Evolutionary conservation across 495 filamentous ascomycete genomes (phyloP), one percentile per base, ranked within the genome.

Genomic region (Penicillium lagena): DNA sequence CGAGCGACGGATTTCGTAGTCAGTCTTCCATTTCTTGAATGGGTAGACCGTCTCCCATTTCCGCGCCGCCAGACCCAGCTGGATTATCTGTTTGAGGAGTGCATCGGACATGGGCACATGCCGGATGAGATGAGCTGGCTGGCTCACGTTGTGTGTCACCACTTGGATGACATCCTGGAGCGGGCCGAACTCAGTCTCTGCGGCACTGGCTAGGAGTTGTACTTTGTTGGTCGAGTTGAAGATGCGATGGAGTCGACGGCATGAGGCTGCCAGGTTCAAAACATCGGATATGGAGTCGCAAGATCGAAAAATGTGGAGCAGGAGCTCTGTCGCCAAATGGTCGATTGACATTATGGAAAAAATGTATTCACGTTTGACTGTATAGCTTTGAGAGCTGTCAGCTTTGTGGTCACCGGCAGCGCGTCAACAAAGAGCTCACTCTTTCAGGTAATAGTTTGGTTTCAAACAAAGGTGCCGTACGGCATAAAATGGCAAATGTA

Each of bases 1-100:
- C 4, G 78, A 70, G 10, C 87, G 82, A n/a, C 85, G 77, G 39
- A 77, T 64, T 43, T 76, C 70, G 29, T 71, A 84, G 37, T 78
- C 64, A 8, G 70, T 50, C 39, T 67, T 64, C 81, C 86, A 90
- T 46, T 81, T 79, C 49, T 85, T 75, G 40, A 79, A 67, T 4
- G 85, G 85, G 58, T 86, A 91, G 28, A 86, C 69, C 8, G 67
- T 61, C 51, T 80, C 76, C 84, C 84, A 89, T 45, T 72, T 69
- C 50, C 73, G 71, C 30, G 85, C 78, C 4, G 79, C 62, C 14
- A 67, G 63, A 32, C 85, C 86, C 7, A 79, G 65, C 12, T 62
- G 55, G 9, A 86, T 55, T 41, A 86, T 61, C 51, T 82, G 79
- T 50, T 70, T 61, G 28, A 84, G 65, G 5, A 83, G 69, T 6